Evolutionary conservation across 2,329 filamentous ascomycete species (phyloP).

Genomic region (Lachnellula subtilissima): DNA sequence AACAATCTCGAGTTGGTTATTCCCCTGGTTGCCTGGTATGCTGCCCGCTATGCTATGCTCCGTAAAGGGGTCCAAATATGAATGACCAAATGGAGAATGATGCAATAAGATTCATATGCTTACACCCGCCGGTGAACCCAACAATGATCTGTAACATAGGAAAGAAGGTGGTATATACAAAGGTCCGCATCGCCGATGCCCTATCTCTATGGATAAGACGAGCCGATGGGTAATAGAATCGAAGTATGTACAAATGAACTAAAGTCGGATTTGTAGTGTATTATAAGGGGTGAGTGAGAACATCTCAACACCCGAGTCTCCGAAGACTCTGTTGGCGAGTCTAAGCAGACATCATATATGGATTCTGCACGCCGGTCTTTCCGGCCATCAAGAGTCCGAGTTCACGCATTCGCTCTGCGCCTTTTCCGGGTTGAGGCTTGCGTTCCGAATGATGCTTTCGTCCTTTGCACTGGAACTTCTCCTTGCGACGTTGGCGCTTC

Average conservation of each 20-base stretch:
- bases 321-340: slow-evolving; percentile 13
- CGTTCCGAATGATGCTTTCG: slow-evolving; percentile 59
- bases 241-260: slow-evolving; percentile 21
- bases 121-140: not conserved
- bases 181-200: slow-evolving; percentile 2
- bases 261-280: slow-evolving; percentile 1
- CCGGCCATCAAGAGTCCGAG: slow-evolving; percentile 85
- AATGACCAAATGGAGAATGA: slow-evolving; percentile 13
- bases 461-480: slow-evolving; percentile 85
- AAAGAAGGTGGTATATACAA: slow-evolving; percentile 16
- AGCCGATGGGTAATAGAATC: slow-evolving; percentile 9
- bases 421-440: slow-evolving; percentile 74
- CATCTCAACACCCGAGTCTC: slow-evolving; percentile 18
- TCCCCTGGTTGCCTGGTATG: slow-evolving; percentile 11
- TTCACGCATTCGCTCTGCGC: slow-evolving; percentile 89
- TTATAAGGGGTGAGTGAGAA: slow-evolving; percentile 10
- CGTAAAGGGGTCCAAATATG: slow-evolving; percentile 12
- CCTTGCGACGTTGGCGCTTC: slow-evolving; percentile 86
- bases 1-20: not conserved
- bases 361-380: slow-evolving; percentile 59
- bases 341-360: slow-evolving; percentile 70
- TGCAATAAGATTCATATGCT: slow-evolving; percentile 12
- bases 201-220: slow-evolving; percentile 1
- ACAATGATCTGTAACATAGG: slow-evolving; percentile 13
- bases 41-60: slow-evolving; percentile 21